A percentile compares a stretch with the other conserved stretches of the same genome.
Evolutionary conservation across 371 early-diverging fungal species (phyloP).

Genomic region (Mortierella sp.): DNA sequence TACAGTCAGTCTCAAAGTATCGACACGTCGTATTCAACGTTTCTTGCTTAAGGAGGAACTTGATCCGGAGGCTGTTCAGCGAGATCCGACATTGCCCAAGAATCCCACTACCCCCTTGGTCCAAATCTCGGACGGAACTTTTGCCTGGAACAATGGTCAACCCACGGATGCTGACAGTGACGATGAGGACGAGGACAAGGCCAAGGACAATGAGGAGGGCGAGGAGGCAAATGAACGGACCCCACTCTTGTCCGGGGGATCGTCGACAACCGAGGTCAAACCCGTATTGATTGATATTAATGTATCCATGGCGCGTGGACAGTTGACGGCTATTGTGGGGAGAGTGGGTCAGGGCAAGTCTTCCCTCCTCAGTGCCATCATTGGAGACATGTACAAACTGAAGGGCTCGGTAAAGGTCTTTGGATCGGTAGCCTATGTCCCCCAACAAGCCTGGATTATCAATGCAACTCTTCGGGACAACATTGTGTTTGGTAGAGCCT

Average conservation of each 20-base stretch:
- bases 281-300: slow-evolving; percentile 40
- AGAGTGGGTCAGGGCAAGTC: slow-evolving; percentile 91
- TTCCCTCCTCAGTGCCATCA: slow-evolving; percentile 79
- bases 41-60: slow-evolving; percentile 68
- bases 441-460: slow-evolving; percentile 94
- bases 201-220: not conserved
- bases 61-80: slow-evolving; percentile 45
- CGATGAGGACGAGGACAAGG: not conserved
- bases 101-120: slow-evolving; percentile 6
- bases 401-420: slow-evolving; percentile 72
- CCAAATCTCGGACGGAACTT: slow-evolving; percentile 57
- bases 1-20: slow-evolving; percentile 68
- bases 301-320: slow-evolving; percentile 55
- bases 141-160: slow-evolving; percentile 62
- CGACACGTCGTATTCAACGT: slow-evolving; percentile 61
- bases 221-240: slow-evolving; percentile 47
- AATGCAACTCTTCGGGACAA: slow-evolving; percentile 90
- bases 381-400: slow-evolving; percentile 86
- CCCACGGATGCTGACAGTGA: not conserved
- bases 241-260: not conserved
- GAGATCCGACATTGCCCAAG: not conserved
- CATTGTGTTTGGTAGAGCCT: slow-evolving; percentile 89
- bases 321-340: slow-evolving; percentile 83
- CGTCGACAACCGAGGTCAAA: not conserved
- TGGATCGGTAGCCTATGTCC: slow-evolving; percentile 89